phyloP scores from a whole-genome alignment of 2,329 filamentous ascomycete species.

The Talaromyces sp. region DNA sequence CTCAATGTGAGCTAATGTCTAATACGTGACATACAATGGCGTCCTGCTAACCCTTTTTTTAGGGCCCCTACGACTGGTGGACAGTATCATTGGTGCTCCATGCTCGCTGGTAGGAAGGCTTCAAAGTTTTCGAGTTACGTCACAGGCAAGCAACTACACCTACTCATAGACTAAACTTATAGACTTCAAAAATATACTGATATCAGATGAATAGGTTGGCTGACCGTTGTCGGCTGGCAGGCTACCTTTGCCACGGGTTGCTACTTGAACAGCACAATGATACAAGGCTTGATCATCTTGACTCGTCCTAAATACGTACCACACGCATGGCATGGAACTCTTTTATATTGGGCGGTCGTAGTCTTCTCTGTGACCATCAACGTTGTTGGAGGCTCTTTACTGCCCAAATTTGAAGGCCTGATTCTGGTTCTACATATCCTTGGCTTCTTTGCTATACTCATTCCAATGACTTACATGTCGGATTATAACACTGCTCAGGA shows the following conservation, averaged over 20 bases:
- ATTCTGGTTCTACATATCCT: conserved; percentile 15
- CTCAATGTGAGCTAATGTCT: conserved; percentile 10
- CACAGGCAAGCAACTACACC: conserved; percentile 2
- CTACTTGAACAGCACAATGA: conserved; percentile 33
- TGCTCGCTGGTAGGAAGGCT: conserved; percentile 8
- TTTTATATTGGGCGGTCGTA: conserved; percentile 50
- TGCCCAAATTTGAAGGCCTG: conserved; percentile 16
- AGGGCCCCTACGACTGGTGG: conserved; percentile 16
- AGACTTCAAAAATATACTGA: background rate
- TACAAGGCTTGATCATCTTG: conserved; percentile 24
- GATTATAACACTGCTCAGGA: conserved; percentile 18
- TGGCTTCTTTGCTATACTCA: conserved; percentile 15
- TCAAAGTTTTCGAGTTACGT: conserved; percentile 17
- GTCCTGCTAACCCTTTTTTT: background rate
- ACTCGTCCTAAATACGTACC: conserved; percentile 28
- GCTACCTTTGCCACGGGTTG: conserved; percentile 28
- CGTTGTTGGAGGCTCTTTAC: conserved; percentile 24
- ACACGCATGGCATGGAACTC: conserved; percentile 39
- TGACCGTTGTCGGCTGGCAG: conserved; percentile 29
- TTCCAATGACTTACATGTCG: conserved; percentile 15
- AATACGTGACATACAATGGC: background rate
- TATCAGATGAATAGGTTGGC: conserved; percentile 10
- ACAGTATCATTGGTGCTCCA: conserved; percentile 18
- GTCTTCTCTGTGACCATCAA: conserved; percentile 51
- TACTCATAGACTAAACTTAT: background rate